A percentile compares a stretch with the other conserved stretches of the same genome.
Evolutionary conservation across 495 filamentous ascomycete genomes (phyloP).

Genomic region (Penicillium pancosmium): DNA sequence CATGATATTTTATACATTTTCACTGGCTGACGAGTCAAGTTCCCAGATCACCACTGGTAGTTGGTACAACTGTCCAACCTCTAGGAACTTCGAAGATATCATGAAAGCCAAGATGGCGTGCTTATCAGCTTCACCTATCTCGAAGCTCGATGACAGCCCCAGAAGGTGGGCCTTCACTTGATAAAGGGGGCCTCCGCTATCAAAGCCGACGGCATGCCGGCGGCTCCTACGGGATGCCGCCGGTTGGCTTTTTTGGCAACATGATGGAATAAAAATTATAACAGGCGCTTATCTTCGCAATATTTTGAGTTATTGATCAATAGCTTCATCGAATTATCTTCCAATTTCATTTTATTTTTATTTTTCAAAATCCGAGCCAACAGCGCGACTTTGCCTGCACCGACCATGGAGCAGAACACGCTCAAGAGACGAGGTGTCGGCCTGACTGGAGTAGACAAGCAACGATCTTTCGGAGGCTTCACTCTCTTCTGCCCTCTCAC

Average conservation of each 20-base stretch:
- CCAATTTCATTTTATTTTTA: background rate
- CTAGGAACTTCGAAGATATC: conserved; percentile 3
- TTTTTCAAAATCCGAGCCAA: background rate
- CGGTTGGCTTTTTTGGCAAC: background rate
- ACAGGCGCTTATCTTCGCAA: background rate
- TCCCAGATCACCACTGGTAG: background rate
- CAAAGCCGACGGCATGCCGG: conserved; percentile 7
- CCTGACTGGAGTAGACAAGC: conserved; percentile 43
- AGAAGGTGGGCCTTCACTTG: conserved; percentile 4
- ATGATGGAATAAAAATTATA: conserved; percentile 1
- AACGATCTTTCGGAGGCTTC: conserved; percentile 44
- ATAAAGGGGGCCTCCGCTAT: conserved; percentile 2
- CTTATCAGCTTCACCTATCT: conserved; percentile 12
- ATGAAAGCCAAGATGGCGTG: conserved; percentile 14
- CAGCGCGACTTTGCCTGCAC: background rate
- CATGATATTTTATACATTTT: conserved; percentile 5
- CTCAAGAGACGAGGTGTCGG: conserved; percentile 46
- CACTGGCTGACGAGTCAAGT: background rate
- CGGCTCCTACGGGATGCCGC: conserved; percentile 9
- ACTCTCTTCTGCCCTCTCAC: conserved; percentile 48
- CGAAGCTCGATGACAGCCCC: background rate
- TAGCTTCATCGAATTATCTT: background rate
- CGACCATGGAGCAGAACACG: conserved; percentile 46
- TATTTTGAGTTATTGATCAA: conserved; percentile 7
- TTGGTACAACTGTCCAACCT: background rate